Evolutionary conservation across 1,284 basidiomycete genomes (phyloP).

Genomic region (Bjerkandera adusta): DNA sequence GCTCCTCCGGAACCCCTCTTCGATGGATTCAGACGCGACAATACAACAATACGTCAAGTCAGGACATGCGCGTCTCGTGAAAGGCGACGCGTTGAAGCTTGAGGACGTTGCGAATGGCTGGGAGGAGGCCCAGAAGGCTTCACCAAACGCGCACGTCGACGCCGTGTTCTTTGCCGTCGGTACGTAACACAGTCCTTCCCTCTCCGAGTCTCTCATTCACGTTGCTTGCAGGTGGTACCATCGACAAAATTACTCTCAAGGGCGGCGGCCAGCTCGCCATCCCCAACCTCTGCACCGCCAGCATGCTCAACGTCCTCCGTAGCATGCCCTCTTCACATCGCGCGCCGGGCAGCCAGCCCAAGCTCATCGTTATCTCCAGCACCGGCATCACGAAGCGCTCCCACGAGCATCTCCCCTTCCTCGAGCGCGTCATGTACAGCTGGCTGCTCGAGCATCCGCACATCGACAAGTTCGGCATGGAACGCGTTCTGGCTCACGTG

Average conservation of each 20-base stretch:
- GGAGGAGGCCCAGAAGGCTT: conserved; percentile 35
- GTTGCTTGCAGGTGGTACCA: conserved; percentile 37
- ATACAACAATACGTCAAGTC: conserved; percentile 41
- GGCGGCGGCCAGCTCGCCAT: conserved; percentile 29
- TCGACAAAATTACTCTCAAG: conserved; percentile 35
- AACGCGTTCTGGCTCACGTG: conserved; percentile 44
- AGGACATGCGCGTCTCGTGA: conserved; percentile 43
- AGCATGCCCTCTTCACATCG: conserved; percentile 37
- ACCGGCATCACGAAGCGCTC: conserved; percentile 46
- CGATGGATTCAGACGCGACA: conserved; percentile 43
- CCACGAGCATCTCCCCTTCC: conserved; percentile 44
- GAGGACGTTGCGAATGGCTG: conserved; percentile 45
- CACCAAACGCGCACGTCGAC: conserved; percentile 35
- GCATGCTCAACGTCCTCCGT: conserved; percentile 45
- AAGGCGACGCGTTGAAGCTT: conserved; percentile 50
- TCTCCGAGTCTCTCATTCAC: background rate
- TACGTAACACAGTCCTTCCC: conserved; percentile 28
- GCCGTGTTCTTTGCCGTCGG: conserved; percentile 50
- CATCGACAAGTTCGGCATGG: conserved; percentile 54
- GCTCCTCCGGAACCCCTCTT: conserved; percentile 41
- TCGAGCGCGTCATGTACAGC: conserved; percentile 45
- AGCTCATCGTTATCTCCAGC: conserved; percentile 51
- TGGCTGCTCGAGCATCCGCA: conserved; percentile 43
- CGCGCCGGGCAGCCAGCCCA: conserved; percentile 34
- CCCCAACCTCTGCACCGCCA: conserved; percentile 48